Percentiles rank a stretch among this genome's conserved stretches.
These are phyloP conservation scores for Kodamaea neixiangensis DNA, from an alignment of 805 yeast genomes.

Conservation along the genomic window DNA sequence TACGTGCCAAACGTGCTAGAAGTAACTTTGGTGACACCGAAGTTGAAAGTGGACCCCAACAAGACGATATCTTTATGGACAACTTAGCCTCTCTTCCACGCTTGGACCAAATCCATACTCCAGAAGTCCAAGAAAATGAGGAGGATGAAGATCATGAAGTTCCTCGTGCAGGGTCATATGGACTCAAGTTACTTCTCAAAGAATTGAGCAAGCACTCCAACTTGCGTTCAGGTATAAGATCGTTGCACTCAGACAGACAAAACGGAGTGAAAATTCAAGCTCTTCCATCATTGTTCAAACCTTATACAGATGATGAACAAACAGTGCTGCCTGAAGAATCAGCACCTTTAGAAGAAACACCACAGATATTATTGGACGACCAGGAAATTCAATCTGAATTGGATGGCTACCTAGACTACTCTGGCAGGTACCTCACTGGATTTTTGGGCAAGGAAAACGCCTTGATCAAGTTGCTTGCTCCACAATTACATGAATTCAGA, in stretches of 20 bases:
- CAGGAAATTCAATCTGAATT: slow-evolving; percentile 8
- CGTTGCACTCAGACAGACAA: slow-evolving; percentile 2
- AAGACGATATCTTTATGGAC: slow-evolving; percentile 24
- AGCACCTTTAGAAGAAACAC: neutral
- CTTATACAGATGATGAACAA: slow-evolving; percentile 6
- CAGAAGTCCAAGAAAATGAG: neutral
- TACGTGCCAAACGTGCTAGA: slow-evolving; percentile 26
- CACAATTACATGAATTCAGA: slow-evolving; percentile 17
- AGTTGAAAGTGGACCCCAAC: neutral
- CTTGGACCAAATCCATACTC: slow-evolving; percentile 24
- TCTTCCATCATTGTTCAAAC: neutral
- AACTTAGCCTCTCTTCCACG: slow-evolving; percentile 26
- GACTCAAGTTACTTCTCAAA: slow-evolving; percentile 31
- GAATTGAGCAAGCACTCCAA: slow-evolving; percentile 34
- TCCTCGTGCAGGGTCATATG: slow-evolving; percentile 29
- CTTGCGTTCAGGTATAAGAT: neutral
- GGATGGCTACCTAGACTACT: slow-evolving; percentile 12
- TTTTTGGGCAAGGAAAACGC: neutral
- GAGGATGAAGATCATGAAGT: slow-evolving; percentile 3
- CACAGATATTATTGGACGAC: slow-evolving; percentile 1
- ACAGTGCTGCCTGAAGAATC: neutral
- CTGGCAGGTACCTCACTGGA: neutral
- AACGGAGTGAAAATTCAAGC: neutral
- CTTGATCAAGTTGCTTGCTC: slow-evolving; percentile 16
- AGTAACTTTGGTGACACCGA: slow-evolving; percentile 17